Percentiles rank a stretch among this genome's conserved stretches.
Evolutionary conservation across 352 stramenopile species (phyloP).

Genomic region (Phytophthora sp.): DNA sequence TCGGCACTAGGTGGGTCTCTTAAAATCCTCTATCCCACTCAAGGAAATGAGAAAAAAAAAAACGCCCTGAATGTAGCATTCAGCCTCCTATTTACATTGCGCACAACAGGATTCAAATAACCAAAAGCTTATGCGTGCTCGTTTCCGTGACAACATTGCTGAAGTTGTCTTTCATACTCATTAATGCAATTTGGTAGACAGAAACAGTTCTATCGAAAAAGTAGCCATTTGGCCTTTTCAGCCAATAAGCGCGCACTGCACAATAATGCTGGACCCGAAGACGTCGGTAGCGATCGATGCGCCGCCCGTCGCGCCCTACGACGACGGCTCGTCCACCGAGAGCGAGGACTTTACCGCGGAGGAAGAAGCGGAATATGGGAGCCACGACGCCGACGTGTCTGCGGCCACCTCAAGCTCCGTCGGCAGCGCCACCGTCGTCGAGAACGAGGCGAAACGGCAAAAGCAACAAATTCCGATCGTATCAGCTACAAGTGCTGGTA

Average conservation of each 20-base stretch:
- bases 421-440: not conserved
- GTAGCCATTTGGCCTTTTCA: not conserved
- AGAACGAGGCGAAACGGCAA: conserved; percentile 13
- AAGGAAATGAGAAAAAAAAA: too few species aligned
- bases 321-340: conserved; percentile 42
- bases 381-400: not conserved
- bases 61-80: too few species aligned
- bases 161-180: too few species aligned
- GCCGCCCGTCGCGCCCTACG: conserved; percentile 16
- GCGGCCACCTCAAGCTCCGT: not conserved
- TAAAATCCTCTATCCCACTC: too few species aligned
- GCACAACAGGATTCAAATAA: too few species aligned
- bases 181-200: too few species aligned
- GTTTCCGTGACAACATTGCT: too few species aligned
- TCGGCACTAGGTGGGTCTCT: too few species aligned
- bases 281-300: conserved; percentile 21
- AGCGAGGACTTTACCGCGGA: conserved; percentile 25
- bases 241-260: not conserved
- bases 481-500: not conserved
- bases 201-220: too few species aligned
- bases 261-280: conserved; percentile 25
- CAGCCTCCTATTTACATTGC: too few species aligned
- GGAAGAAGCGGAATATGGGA: not conserved
- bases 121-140: too few species aligned
- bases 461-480: not conserved